Base-by-base conservation (phyloP, 257 asterid genomes). In the Prunella vulgaris region DNA sequence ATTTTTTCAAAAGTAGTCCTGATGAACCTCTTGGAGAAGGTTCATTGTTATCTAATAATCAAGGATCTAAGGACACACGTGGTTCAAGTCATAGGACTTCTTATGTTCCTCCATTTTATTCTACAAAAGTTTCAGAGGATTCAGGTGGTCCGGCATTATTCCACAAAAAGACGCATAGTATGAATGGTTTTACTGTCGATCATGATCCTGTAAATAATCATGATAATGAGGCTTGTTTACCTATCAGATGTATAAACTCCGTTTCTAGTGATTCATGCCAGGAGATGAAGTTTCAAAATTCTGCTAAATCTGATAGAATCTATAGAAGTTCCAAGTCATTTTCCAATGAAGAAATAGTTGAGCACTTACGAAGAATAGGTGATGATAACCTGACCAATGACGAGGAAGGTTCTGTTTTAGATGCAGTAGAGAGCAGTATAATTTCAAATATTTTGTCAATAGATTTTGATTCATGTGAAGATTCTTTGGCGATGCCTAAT, bases 261-360 rank as follows among this genome's bases (percentile, higher is more conserved):
- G 77, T 80, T 42, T 79, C 81, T 74, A 83, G 68, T 78, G 92
- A 90, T 69, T 78, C 84, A 74, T 78, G 76, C 81, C 88, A 83
- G 79, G 97, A 90, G 79, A 68, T 78, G 85, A 86, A 83, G 82
- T 90, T 90, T 80, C 99, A 80, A 76, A 84, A 66, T 71, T 80
- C 92, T 73, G 87, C 92, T 66, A 93, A 90, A 76, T 83, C 96
- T 44, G 96, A 88, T 82, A 86, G 88, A 74, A 80, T 90, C 32
- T 85, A 90, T 76, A 86, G 90, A 76, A 78, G 84, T 85, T 88
- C 96, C 74, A 85, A 81, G 78, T 87, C 95, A 51, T 90, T 90
- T 84, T 90, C 97, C 74, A 88, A 87, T 80, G 97, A 93, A 83
- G 99, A 93, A 81, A 87, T 93, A 81, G 96, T 90, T 48, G 96